Evolutionary conservation across 2,329 filamentous ascomycete genomes (phyloP).

Genomic region (Neofusicoccum parvum): DNA sequence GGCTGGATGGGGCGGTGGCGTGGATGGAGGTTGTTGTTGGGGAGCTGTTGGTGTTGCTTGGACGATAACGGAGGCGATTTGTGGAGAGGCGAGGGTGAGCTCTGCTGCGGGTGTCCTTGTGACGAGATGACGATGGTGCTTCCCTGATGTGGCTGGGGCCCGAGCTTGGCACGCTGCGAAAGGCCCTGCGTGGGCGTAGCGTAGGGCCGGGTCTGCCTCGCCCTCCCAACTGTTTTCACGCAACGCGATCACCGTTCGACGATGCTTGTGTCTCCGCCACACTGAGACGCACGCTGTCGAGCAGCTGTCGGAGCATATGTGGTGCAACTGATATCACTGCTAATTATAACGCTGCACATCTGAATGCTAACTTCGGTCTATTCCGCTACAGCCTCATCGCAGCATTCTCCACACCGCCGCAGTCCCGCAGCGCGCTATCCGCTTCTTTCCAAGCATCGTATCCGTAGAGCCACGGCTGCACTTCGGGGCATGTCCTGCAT

Average conservation of each 20-base stretch:
- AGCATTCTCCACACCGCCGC: neutral
- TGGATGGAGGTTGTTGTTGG: neutral
- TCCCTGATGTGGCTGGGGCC: constrained; percentile 9
- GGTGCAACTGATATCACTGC: neutral
- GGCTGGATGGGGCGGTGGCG: neutral
- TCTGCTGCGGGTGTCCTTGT: constrained; percentile 9
- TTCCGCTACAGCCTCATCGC: constrained; percentile 4
- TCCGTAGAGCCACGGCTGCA: constrained; percentile 39
- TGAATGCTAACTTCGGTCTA: neutral
- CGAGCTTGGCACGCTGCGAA: neutral
- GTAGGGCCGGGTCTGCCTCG: neutral
- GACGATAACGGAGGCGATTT: constrained; percentile 19
- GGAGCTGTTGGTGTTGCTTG: neutral
- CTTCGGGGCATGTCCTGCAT: constrained; percentile 33
- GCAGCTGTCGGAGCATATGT: neutral
- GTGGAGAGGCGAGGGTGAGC: constrained; percentile 3
- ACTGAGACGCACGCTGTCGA: neutral
- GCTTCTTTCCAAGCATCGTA: constrained; percentile 38
- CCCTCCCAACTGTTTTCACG: neutral
- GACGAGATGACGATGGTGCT: constrained; percentile 15
- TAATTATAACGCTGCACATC: neutral
- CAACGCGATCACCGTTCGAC: neutral
- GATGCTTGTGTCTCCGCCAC: neutral
- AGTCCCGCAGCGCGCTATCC: constrained; percentile 21
- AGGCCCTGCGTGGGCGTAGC: neutral